phyloP scores from a whole-genome alignment of 306 rosid species.

The Adenanthera pavonina region DNA sequence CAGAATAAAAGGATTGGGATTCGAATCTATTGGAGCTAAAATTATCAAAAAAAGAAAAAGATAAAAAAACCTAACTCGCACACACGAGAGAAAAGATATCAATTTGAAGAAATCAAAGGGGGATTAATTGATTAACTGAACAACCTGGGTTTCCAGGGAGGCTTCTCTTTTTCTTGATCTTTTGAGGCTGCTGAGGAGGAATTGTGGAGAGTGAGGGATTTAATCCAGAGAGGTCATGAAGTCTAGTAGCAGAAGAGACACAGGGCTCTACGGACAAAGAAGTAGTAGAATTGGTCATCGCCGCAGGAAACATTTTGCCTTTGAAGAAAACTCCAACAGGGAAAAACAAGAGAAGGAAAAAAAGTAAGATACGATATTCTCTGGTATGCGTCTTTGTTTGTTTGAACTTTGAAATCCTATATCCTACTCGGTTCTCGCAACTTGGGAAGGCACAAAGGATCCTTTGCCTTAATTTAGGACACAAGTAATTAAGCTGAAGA shows the following conservation, averaged over 20 bases:
- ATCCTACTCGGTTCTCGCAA: conserved; percentile 16
- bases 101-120: neutral
- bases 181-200: conserved; percentile 53
- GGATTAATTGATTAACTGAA: neutral
- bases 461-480: neutral
- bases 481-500: conserved; percentile 1
- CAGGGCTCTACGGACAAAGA: conserved; percentile 73
- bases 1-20: neutral
- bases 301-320: conserved; percentile 64
- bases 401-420: conserved; percentile 20
- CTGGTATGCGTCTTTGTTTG: neutral
- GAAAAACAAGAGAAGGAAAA: conserved; percentile 40
- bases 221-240: conserved; percentile 58
- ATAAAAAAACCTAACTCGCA: neutral
- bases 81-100: neutral
- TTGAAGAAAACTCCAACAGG: conserved; percentile 65
- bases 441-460: neutral
- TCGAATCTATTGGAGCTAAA: neutral
- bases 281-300: conserved; percentile 79
- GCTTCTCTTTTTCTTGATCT: conserved; percentile 81
- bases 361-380: conserved; percentile 55
- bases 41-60: neutral
- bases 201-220: conserved; percentile 51
- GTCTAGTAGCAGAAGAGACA: conserved; percentile 64
- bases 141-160: conserved; percentile 93